Evolutionary conservation across 176 grass and related monocot genomes (phyloP), one percentile per base, ranked within the genome.

Genomic region (Musa acuminata): DNA sequence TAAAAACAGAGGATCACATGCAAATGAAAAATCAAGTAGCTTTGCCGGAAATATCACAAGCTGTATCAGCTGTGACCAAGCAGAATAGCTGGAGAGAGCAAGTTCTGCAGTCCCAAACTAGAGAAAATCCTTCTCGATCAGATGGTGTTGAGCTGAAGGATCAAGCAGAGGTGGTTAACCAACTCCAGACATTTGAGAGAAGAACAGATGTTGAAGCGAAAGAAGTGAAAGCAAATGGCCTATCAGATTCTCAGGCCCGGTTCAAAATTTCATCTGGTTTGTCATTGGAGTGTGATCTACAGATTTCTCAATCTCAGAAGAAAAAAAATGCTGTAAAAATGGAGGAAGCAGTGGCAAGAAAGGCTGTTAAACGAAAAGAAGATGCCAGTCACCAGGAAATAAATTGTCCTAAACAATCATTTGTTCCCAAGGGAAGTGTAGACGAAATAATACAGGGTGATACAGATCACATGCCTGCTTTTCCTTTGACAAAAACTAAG

Each of bases 401-500:
- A 80, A 85, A 62, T 83, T 83, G 82, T 69, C 82, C 75, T 69
- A 81, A 82, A 48, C 85, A 88, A 74, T 88, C 80, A 55, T 81
- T 80, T 63, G 78, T 55, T 57, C 62, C 83, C 11, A 80, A 83
- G 8, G 11, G 11, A 24, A 24, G 6, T 49, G 82, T 74, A 74
- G 79, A 83, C 7, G 21, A 64, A 64, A 8, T 26, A 64, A 11
- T 21, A 64, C 62, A 24, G 1, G 24, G 12, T 64, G 3, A 64
- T 35, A 80, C 59, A 85, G 82, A 77, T 75, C 83, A 17, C 64
- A n/a, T n/a, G n/a, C n/a, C n/a, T n/a, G n/a, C n/a, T n/a, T n/a
- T n/a, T n/a, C n/a, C n/a, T n/a, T n/a, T n/a, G n/a, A n/a, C n/a
- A n/a, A n/a, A n/a, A n/a, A n/a, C n/a, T n/a, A n/a, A n/a, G n/a